Evolutionary conservation across 2,329 filamentous ascomycete species (phyloP).

Genomic region (Trichophyton equinum): DNA sequence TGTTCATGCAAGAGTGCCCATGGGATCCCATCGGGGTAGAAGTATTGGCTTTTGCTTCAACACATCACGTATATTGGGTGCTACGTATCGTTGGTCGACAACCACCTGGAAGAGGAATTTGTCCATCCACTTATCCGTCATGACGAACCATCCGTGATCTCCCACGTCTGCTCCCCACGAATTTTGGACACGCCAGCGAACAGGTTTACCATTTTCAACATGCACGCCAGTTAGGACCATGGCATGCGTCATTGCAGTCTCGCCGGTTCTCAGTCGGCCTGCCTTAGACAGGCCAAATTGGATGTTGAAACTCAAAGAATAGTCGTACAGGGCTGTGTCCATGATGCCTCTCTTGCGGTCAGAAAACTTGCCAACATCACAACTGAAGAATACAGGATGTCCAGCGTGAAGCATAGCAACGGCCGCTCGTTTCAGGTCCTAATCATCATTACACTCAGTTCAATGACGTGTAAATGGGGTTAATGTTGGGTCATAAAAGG

Average conservation of each 20-base stretch:
- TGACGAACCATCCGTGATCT: conserved; percentile 75
- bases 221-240: conserved; percentile 87
- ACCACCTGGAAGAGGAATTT: conserved; percentile 80
- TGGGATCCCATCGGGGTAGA: conserved; percentile 67
- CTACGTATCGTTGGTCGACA: conserved; percentile 58
- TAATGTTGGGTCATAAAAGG: no score
- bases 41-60: conserved; percentile 57
- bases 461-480: background rate
- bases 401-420: conserved; percentile 67
- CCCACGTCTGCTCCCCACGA: conserved; percentile 62
- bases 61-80: conserved; percentile 55
- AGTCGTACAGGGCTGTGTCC: conserved; percentile 66
- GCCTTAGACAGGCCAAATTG: conserved; percentile 63
- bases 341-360: conserved; percentile 59
- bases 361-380: conserved; percentile 73
- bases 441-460: conserved; percentile 21
- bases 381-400: conserved; percentile 76
- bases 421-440: conserved; percentile 54
- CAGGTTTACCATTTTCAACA: conserved; percentile 52
- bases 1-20: conserved; percentile 55
- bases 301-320: conserved; percentile 72
- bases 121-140: conserved; percentile 70
- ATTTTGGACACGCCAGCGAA: conserved; percentile 80
- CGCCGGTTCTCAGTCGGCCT: conserved; percentile 57
- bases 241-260: conserved; percentile 78